Conservation (phyloP, 176 grass and related monocot species). For the Hsuehochloa calcarea region DNA sequence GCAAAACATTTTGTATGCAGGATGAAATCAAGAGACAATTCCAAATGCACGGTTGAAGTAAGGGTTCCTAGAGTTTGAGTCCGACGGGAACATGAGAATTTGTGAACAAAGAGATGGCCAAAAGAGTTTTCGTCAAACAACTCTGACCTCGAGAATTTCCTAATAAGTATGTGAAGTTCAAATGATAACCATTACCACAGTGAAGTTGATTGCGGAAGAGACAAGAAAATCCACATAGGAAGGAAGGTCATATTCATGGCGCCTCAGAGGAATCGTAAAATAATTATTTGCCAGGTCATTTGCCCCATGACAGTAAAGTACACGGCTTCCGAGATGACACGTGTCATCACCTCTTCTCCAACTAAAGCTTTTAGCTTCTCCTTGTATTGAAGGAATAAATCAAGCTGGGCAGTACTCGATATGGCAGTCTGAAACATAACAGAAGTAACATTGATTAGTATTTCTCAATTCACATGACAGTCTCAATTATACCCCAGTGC, state of each 20-base stretch:
- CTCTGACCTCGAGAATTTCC: neutral
- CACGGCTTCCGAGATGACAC: slow-evolving; percentile 31
- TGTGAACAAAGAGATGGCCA: neutral
- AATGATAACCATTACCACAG: slow-evolving; percentile 24
- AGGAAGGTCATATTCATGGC: slow-evolving; percentile 39
- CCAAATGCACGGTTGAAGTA: neutral
- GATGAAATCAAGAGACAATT: neutral
- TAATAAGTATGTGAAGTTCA: neutral
- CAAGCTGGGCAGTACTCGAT: slow-evolving; percentile 42
- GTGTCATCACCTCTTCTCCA: slow-evolving; percentile 32
- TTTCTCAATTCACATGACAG: neutral
- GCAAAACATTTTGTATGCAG: neutral
- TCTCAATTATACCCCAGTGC: neutral
- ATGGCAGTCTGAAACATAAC: slow-evolving; percentile 30
- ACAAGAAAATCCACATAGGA: slow-evolving; percentile 50
- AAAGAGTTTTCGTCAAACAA: neutral
- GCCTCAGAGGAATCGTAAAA: slow-evolving; percentile 28
- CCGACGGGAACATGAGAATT: neutral
- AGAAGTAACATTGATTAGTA: neutral
- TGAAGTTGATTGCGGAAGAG: slow-evolving; percentile 35
- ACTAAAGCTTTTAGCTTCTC: slow-evolving; percentile 39
- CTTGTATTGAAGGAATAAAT: slow-evolving; percentile 56
- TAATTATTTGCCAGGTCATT: slow-evolving; percentile 67
- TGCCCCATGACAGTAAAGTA: slow-evolving; percentile 40
- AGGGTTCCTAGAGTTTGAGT: neutral